These are phyloP conservation scores for Saccharum officinarum DNA, from an alignment of 176 grass and related monocot species.

Conservation along the genomic window DNA sequence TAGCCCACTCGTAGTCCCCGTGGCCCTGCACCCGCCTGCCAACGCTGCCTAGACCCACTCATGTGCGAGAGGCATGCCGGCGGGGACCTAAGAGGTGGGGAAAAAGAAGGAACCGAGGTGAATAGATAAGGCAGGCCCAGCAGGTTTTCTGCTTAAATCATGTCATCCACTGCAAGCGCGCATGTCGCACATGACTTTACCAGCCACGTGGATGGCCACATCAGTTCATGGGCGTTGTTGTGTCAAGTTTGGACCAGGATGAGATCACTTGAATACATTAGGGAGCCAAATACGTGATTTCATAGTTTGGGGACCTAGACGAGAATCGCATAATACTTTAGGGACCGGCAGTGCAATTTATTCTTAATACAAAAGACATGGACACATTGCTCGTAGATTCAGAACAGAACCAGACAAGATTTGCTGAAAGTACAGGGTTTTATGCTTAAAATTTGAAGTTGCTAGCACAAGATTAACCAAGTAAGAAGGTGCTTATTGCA, in stretches of 20 bases:
- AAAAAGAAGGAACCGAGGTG: too few relatives aligned
- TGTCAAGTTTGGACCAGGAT: not conserved
- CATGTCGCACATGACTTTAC: not conserved
- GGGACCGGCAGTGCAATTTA: not conserved
- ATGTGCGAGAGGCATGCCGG: too few relatives aligned
- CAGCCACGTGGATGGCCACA: not conserved
- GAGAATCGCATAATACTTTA: not conserved
- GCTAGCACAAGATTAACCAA: not conserved
- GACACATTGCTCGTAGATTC: not conserved
- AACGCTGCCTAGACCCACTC: too few relatives aligned
- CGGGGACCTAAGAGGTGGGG: too few relatives aligned
- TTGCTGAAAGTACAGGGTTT: not conserved
- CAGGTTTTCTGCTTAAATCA: too few relatives aligned
- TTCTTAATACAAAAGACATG: constrained; percentile 8
- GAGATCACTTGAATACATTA: not conserved
- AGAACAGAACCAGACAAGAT: not conserved
- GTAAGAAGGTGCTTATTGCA: not conserved
- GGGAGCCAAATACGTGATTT: not conserved
- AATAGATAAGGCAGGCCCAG: too few relatives aligned
- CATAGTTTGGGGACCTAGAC: not conserved
- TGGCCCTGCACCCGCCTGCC: too few relatives aligned
- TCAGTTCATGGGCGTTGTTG: not conserved
- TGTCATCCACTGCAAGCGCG: too few relatives aligned
- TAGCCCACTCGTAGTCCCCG: too few relatives aligned
- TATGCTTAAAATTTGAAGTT: not conserved